phyloP scores from a whole-genome alignment of 192 early-diverging fungal species.

The Coemansia sp. region DNA sequence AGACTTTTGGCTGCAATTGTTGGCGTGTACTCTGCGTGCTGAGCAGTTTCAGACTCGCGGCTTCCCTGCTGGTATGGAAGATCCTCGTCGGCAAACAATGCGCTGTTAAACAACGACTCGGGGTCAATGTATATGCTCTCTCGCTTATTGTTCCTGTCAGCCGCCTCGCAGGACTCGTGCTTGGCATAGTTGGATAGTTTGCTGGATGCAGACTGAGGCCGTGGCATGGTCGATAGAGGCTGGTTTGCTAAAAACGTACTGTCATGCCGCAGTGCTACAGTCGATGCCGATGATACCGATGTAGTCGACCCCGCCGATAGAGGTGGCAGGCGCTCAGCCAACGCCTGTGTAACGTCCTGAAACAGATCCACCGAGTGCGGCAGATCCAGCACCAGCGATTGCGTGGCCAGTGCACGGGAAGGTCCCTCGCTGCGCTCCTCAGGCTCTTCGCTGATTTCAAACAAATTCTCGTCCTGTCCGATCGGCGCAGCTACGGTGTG shows the following conservation, averaged over 20 bases:
- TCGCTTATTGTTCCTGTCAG: constrained; percentile 8
- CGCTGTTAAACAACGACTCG: constrained; percentile 28
- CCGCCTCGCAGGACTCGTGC: not conserved
- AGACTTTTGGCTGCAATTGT: constrained; percentile 24
- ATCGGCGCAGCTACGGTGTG: not conserved
- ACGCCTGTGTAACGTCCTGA: constrained; percentile 42
- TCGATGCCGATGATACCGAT: constrained; percentile 25
- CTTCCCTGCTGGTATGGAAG: constrained; percentile 33
- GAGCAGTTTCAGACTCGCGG: not conserved
- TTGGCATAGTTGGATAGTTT: not conserved
- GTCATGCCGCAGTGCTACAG: constrained; percentile 19
- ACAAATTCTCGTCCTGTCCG: constrained; percentile 3
- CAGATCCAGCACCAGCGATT: constrained; percentile 37
- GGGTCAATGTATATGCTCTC: constrained; percentile 42
- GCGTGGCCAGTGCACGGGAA: constrained; percentile 7
- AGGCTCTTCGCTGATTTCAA: constrained; percentile 6
- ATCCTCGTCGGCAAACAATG: constrained; percentile 30
- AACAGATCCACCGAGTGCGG: constrained; percentile 40
- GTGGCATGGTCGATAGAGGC: constrained; percentile 25
- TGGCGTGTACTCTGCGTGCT: constrained; percentile 16
- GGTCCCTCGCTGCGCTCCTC: not conserved
- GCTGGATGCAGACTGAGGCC: constrained; percentile 1
- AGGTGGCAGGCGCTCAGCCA: constrained; percentile 38
- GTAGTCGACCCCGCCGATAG: constrained; percentile 28
- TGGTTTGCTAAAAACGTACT: constrained; percentile 4